These are phyloP conservation scores for Pisolithus microcarpus DNA, from an alignment of 768 basidiomycete species.

Conservation along the genomic window DNA sequence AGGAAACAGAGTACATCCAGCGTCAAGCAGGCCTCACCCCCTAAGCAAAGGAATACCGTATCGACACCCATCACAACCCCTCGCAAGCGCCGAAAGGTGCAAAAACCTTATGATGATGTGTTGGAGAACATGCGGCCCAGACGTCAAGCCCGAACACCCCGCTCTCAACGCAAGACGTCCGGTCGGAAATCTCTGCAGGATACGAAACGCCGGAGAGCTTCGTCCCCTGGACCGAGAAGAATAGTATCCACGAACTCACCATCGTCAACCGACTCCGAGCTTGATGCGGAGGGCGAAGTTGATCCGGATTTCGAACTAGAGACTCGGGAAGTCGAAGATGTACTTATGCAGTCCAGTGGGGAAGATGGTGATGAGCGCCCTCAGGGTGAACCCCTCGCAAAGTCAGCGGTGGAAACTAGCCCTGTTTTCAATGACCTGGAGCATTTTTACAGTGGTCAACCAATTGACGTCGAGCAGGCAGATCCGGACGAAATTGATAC, in stretches of 20 bases:
- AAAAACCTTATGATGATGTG: constrained; percentile 4
- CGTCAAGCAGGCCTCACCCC: constrained; percentile 2
- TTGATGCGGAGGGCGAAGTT: constrained; percentile 26
- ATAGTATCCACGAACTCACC: constrained; percentile 10
- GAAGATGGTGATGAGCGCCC: constrained; percentile 16
- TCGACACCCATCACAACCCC: constrained; percentile 14
- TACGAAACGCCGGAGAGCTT: constrained; percentile 22
- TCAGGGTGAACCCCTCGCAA: constrained; percentile 1
- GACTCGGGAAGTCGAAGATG: constrained; percentile 32
- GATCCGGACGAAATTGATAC: background rate
- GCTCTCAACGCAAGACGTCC: constrained; percentile 7
- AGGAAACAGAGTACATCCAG: constrained; percentile 12
- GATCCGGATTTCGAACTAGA: constrained; percentile 30
- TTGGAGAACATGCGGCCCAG: constrained; percentile 4
- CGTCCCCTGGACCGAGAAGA: constrained; percentile 21
- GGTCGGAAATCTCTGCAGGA: background rate
- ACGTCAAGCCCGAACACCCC: constrained; percentile 1
- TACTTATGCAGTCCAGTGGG: constrained; percentile 19
- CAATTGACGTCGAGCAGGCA: constrained; percentile 26
- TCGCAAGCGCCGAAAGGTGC: constrained; percentile 22
- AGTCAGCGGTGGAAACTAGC: constrained; percentile 5
- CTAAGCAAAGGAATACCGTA: constrained; percentile 5
- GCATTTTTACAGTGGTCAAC: constrained; percentile 22
- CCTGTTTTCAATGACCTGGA: constrained; percentile 24
- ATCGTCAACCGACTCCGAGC: constrained; percentile 24